These are phyloP conservation scores for Phytophthora macrochlamydospora DNA, from an alignment of 352 stramenopile genomes.

Conservation along the genomic window DNA sequence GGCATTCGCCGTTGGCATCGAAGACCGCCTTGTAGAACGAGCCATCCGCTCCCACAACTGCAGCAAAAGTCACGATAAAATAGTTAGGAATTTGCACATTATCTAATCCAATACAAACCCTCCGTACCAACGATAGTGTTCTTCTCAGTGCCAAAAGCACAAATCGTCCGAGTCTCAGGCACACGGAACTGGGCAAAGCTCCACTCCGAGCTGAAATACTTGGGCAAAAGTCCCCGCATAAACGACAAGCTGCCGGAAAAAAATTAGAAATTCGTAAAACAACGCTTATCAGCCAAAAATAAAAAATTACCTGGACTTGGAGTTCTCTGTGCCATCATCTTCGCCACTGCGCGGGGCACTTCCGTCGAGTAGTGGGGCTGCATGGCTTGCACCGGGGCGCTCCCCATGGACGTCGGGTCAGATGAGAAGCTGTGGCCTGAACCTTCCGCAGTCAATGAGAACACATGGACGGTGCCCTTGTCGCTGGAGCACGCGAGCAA, in stretches of 20 bases:
- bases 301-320: slow-evolving; percentile 76
- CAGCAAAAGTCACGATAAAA: slow-evolving; percentile 9
- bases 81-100: too few relatives aligned
- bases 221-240: slow-evolving; percentile 90
- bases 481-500: slow-evolving; percentile 96
- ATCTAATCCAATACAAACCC: too few relatives aligned
- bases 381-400: slow-evolving; percentile 44
- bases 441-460: slow-evolving; percentile 83
- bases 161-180: slow-evolving; percentile 91
- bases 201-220: slow-evolving; percentile 95
- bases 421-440: slow-evolving; percentile 61
- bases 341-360: slow-evolving; percentile 59
- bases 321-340: slow-evolving; percentile 87
- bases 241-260: slow-evolving; percentile 73
- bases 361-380: slow-evolving; percentile 45
- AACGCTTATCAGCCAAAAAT: too few relatives aligned
- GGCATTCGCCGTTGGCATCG: slow-evolving; percentile 85
- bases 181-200: slow-evolving; percentile 94
- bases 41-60: slow-evolving; percentile 85
- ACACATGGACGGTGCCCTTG: slow-evolving; percentile 98
- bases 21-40: slow-evolving; percentile 92
- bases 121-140: slow-evolving; percentile 90
- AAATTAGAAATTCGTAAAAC: neutral
- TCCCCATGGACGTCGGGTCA: slow-evolving; percentile 63
- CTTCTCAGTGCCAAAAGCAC: slow-evolving; percentile 92